Base-by-base conservation (phyloP, 2,329 filamentous ascomycete genomes). In the Ilyonectria destructans region DNA sequence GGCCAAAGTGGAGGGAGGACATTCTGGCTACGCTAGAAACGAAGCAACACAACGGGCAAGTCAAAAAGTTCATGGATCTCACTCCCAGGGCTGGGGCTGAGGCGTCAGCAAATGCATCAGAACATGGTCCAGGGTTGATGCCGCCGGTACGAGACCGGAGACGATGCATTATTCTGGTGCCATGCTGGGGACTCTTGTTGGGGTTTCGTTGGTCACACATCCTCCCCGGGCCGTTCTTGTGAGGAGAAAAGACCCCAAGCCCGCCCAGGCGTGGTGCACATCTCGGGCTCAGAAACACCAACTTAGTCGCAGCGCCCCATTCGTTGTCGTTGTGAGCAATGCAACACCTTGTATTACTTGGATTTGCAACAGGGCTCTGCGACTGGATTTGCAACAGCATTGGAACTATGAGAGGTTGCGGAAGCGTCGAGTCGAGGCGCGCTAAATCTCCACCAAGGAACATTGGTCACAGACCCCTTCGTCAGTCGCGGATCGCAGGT, bases 141-240 rank as follows among this genome's bases (percentile, higher is more conserved):
- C 58, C 45, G 23, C 48, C 45, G 52, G 59, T 51, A 58, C 55
- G 51, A 59, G 57, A 21, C 67, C 56, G 59, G 61, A 29, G 45
- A 61, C 45, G 54, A 58, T 33, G 57, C 68, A 59, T 26, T 37
- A 58, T 45, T 65, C 37, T 67, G 51, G 60, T 65, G 56, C 52
- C 40, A 65, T 67, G 68, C 62, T 60, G 67, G 68, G 65, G 48
- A 68, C 59, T 26, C 23, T 48, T 65, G 58, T 51, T 58, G 62
- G 48, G 63, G 52, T 67, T 63, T 67, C 55, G 68, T 66, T 68
- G 67, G 62, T 55, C 58, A 63, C 55, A 62, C 21, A 23, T 40
- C 46, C 70, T 69, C 66, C 61, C 65, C 61, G 65, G 66, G 52
- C 48, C 54, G 64, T 73, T 69, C 60, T 73, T 67, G 70, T 71